Conservation (phyloP, 192 early-diverging fungal species). For the Allomyces javanicus region DNA sequence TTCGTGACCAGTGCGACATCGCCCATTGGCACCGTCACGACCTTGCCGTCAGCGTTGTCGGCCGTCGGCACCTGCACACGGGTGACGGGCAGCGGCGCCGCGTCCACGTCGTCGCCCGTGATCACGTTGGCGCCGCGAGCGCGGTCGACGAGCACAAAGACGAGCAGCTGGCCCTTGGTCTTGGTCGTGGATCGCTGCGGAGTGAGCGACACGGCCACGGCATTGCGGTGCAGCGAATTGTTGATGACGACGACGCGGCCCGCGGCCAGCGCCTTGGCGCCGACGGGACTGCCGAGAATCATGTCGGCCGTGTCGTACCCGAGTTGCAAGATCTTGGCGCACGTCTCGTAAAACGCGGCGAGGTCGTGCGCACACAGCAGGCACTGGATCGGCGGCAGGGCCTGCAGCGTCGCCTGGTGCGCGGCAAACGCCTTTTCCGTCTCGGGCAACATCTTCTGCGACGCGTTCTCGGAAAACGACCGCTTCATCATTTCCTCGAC, state of each 20-base stretch:
- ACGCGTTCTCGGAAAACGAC: slow-evolving; percentile 76
- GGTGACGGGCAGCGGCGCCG: slow-evolving; percentile 36
- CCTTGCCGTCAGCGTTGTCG: slow-evolving; percentile 10
- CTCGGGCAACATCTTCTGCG: slow-evolving; percentile 75
- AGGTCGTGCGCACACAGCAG: slow-evolving; percentile 64
- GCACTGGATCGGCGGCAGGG: slow-evolving; percentile 47
- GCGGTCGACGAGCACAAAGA: not conserved
- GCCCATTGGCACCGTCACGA: slow-evolving; percentile 20
- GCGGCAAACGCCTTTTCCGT: slow-evolving; percentile 46
- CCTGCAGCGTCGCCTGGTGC: slow-evolving; percentile 37
- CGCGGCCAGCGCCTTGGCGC: slow-evolving; percentile 36
- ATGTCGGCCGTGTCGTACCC: slow-evolving; percentile 32
- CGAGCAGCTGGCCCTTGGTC: not conserved
- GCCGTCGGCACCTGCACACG: slow-evolving; percentile 17
- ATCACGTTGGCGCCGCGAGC: not conserved
- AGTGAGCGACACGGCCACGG: slow-evolving; percentile 35
- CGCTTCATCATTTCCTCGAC: slow-evolving; percentile 98
- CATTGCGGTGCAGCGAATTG: slow-evolving; percentile 45
- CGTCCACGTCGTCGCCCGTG: slow-evolving; percentile 2
- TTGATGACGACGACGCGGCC: slow-evolving; percentile 69
- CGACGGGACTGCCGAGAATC: slow-evolving; percentile 30
- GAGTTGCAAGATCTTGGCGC: slow-evolving; percentile 25
- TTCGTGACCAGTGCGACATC: slow-evolving; percentile 40
- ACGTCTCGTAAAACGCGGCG: slow-evolving; percentile 45
- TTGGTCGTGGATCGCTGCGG: not conserved